Evolutionary conservation across 305 asterid genomes (phyloP).

Genomic region (Nicotiana rustica): DNA sequence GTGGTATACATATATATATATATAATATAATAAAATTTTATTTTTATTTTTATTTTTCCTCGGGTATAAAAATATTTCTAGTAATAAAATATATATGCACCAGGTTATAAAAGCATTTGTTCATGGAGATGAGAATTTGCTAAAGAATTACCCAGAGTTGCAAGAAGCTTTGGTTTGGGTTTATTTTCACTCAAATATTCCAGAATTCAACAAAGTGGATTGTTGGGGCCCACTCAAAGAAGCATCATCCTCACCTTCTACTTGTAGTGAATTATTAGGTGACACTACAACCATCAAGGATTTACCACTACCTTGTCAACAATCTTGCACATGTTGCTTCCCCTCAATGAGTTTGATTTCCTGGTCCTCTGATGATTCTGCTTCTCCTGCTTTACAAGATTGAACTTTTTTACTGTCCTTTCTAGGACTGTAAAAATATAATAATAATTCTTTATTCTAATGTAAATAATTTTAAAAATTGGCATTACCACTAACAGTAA

Average conservation of each 20-base stretch:
- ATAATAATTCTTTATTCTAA: neutral
- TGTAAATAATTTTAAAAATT: neutral
- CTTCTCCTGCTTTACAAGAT: neutral
- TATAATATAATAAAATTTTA: no score
- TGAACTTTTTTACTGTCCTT: neutral
- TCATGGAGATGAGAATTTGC: constrained; percentile 70
- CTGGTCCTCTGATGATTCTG: constrained; percentile 36
- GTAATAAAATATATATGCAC: neutral
- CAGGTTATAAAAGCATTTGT: constrained; percentile 89
- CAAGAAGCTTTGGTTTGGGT: constrained; percentile 86
- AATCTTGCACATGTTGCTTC: constrained; percentile 77
- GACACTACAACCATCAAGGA: constrained; percentile 8
- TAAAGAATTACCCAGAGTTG: constrained; percentile 74
- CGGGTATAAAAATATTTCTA: no score
- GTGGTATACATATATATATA: constrained; percentile 57
- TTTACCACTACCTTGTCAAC: constrained; percentile 63
- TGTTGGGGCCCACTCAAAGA: constrained; percentile 90
- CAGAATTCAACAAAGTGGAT: constrained; percentile 82
- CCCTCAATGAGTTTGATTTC: constrained; percentile 58
- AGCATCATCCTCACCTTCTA: constrained; percentile 45
- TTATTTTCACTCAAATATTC: constrained; percentile 83
- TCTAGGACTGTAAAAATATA: neutral
- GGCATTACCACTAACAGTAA: no score
- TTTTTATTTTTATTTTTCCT: no score
- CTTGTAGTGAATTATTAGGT: neutral